Conservation (phyloP, 306 rosid species). For the Vigna angularis region DNA sequence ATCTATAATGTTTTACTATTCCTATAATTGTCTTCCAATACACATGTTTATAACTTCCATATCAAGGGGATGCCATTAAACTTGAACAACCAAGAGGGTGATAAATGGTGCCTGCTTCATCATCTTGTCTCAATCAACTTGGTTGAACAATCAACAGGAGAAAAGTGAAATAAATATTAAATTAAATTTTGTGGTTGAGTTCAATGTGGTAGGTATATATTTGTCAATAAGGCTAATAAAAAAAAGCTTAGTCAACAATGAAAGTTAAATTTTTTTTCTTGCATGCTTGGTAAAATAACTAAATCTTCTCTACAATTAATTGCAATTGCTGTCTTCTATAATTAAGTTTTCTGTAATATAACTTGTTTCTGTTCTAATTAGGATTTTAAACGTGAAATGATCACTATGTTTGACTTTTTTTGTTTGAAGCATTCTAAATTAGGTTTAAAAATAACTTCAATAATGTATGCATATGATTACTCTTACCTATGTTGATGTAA, state of each 20-base stretch:
- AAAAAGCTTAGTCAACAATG: not conserved
- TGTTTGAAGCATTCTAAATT: no score
- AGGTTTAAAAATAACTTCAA: no score
- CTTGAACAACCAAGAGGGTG: not conserved
- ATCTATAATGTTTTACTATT: constrained; percentile 22
- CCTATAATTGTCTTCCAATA: constrained; percentile 36
- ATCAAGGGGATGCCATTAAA: not conserved
- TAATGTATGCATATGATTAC: no score
- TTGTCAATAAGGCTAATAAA: not conserved
- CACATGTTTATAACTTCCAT: not conserved
- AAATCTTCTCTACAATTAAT: not conserved
- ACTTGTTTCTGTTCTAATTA: not conserved
- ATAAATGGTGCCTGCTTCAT: not conserved
- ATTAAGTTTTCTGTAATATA: not conserved
- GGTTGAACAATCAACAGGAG: not conserved
- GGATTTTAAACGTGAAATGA: not conserved
- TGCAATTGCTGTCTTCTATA: not conserved
- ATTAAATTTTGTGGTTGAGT: not conserved
- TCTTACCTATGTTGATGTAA: no score
- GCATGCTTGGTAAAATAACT: not conserved
- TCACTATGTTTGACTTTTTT: no score
- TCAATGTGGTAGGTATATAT: not conserved
- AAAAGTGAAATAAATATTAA: not conserved
- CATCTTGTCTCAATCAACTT: constrained; percentile 1
- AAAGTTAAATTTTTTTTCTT: no score